Evolutionary conservation across 192 early-diverging fungal species (phyloP), one percentile per base, ranked within the genome.

Genomic region (Haplosporangium gracile): DNA sequence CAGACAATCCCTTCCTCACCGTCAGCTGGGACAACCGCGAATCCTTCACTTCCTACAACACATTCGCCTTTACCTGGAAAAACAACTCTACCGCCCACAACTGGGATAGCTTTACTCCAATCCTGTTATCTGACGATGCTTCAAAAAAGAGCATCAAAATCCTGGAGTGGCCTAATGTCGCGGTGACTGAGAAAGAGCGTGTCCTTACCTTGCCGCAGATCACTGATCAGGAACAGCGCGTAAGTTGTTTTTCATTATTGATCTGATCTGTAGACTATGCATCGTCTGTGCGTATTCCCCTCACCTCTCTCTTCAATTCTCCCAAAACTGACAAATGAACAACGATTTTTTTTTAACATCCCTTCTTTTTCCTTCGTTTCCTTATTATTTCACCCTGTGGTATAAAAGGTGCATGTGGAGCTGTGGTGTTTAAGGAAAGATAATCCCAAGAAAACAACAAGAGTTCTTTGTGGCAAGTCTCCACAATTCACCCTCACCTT

Each of bases 401-500:
- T 36, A 57, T 40, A 77, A 75, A 47, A n/a, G 16, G 82, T 83
- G 24, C 63, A 70, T 5, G n/a, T 83, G 32, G 82, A 83, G 7
- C 39, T 83, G 10, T 78, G 75, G 82, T 83, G 82, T 43, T 74
- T 72, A 7, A 53, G 2, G 8, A 9, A 4, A 15, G 13, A 13
- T 5, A 68, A 22, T 29, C n/a, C 13, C 16, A 45, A 22, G 2
- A 51, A 20, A 16, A 5, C 49, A 20, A 3, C 22, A 26, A 9
- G 3, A 1, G 18, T 26, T 15, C 73, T 68, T 16, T 81, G 79
- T 53, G 65, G 72, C 10, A 36, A 34, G 22, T 81, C 79, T 5
- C 34, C 65, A 15, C 45, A 60, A 20, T 81, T 81, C 65, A 75
- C 49, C 6, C 65, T 81, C 22, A 13, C 20, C 2, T 40, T 29